Base-by-base conservation (phyloP, 306 rosid genomes). In the Echinosophora koreensis region DNA sequence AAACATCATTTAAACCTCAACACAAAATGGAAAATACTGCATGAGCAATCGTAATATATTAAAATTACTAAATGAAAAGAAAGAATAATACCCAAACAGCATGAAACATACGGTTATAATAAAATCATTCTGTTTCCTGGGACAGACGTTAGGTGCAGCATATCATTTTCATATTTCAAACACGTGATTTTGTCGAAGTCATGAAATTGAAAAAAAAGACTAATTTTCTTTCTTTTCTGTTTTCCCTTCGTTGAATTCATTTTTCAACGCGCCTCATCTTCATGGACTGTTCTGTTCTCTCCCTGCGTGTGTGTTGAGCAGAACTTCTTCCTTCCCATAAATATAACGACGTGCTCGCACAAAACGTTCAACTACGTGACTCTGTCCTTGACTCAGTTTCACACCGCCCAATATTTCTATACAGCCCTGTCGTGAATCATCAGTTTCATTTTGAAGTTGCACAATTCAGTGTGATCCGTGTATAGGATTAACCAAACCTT, bases 261-360 rank as follows among this genome's bases (percentile, higher is more conserved):
- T 66, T 66, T 74, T 69, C 85, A 76, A 81, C 85, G 67, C 85
- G 85, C 22, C 69, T 80, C 55, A n/a, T 64, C 18, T 14, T 63
- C 16, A 17, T 13, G 62, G 22, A 27, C 58, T 35, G 66, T 32
- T 65, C 30, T 34, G n/a, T 57, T 77, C 44, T 5, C 6, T 4
- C 5, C 38, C 6, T 49, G 16, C 1, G 28, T 34, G 62, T 62
- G 3, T 22, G 22, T 22, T 22, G 22, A 22, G 1, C 22, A 22
- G 22, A 22, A 22, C 22, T 22, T 22, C 0, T 22, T 22, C 6
- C 8, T 5, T 59, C 3, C 18, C 42, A 61, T 61, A 35, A 61
- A 61, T 27, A 57, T 22, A 30, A 54, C 9, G 5, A 6, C 37
- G 2, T 61, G 1, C 11, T 66, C 57, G 27, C 74, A 55, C 66